phyloP scores from a whole-genome alignment of 441 rosid genomes.

The Theobroma grandiflorum region DNA sequence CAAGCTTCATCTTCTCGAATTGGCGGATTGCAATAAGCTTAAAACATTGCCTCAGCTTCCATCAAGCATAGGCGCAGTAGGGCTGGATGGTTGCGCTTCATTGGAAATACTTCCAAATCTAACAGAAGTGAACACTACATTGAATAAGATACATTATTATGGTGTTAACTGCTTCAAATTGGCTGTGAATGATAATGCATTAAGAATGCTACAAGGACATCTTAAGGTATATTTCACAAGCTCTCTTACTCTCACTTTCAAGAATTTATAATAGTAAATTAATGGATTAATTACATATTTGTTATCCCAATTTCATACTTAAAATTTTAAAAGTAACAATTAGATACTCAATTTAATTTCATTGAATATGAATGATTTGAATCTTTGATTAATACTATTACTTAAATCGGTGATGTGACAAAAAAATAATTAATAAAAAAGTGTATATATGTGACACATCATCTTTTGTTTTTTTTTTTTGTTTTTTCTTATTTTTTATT shows the following conservation, averaged over 20 bases:
- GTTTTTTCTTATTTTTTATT: too few species aligned
- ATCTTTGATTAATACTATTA: too few species aligned
- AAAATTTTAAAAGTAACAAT: too few species aligned
- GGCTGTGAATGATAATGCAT: background rate
- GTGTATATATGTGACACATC: too few species aligned
- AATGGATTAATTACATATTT: too few species aligned
- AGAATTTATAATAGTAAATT: background rate
- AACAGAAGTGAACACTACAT: background rate
- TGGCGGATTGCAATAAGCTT: constrained; percentile 48
- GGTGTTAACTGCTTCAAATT: background rate
- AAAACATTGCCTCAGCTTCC: constrained; percentile 55
- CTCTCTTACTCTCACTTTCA: too few species aligned
- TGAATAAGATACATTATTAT: constrained; percentile 24
- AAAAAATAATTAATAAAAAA: too few species aligned
- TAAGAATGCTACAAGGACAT: background rate
- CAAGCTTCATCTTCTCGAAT: constrained; percentile 34
- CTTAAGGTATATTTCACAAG: background rate
- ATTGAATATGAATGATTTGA: too few species aligned
- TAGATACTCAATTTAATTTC: too few species aligned
- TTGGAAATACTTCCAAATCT: background rate
- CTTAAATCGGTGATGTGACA: too few species aligned
- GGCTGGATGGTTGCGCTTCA: background rate
- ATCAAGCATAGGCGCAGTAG: background rate
- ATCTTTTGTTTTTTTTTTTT: too few species aligned
- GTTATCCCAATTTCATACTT: too few species aligned